These are phyloP conservation scores for Xanthoconium stramineum DNA, from an alignment of 768 basidiomycete species.

Conservation along the genomic window DNA sequence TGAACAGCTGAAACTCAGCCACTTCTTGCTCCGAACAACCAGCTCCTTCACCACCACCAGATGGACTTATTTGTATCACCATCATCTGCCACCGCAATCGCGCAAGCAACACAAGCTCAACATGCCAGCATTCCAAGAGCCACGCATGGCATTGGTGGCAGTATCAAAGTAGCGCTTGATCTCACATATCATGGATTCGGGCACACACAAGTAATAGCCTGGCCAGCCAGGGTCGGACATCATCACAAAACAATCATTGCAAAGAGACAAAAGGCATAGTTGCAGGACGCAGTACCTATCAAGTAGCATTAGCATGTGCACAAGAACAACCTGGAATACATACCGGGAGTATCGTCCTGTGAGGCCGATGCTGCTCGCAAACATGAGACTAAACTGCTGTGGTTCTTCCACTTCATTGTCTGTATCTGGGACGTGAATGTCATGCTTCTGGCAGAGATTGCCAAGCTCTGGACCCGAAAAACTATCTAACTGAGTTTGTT, in stretches of 20 bases:
- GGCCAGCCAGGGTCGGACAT: conserved; percentile 92
- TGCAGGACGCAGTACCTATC: conserved; percentile 28
- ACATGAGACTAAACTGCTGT: conserved; percentile 98
- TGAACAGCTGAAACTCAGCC: conserved; percentile 74
- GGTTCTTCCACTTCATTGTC: conserved; percentile 92
- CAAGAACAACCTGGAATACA: conserved; percentile 49
- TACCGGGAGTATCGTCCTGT: conserved; percentile 96
- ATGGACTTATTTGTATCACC: conserved; percentile 59
- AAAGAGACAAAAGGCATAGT: conserved; percentile 98
- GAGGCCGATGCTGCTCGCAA: conserved; percentile 94
- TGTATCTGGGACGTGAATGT: conserved; percentile 87
- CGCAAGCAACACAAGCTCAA: conserved; percentile 71
- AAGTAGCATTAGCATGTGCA: no score
- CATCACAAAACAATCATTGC: conserved; percentile 93
- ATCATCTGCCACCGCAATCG: conserved; percentile 73
- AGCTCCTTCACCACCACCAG: conserved; percentile 84
- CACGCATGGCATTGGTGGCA: conserved; percentile 79
- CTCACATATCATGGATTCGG: conserved; percentile 99
- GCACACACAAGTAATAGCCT: conserved; percentile 79
- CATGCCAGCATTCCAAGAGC: conserved; percentile 78
- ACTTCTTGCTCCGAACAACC: conserved; percentile 75
- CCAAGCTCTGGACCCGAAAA: conserved; percentile 88
- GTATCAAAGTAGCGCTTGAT: conserved; percentile 99
- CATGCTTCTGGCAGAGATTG: conserved; percentile 74
- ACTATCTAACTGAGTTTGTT: conserved; percentile 56